Evolutionary conservation across 768 basidiomycete genomes (phyloP).

Genomic region (Tylopilus intermedius): DNA sequence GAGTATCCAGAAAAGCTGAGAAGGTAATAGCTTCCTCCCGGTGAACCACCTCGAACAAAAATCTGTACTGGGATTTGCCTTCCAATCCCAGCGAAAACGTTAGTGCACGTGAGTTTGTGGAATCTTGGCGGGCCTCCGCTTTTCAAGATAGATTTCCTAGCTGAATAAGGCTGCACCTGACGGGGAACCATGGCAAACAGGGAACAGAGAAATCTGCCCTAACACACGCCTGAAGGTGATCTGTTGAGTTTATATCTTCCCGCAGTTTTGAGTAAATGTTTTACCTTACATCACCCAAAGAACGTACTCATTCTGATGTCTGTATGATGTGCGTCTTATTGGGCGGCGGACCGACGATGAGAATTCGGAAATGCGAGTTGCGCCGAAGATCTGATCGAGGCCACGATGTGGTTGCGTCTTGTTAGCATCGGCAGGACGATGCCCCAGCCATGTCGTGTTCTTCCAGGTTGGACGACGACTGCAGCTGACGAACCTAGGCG

Average conservation of each 20-base stretch:
- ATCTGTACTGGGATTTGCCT: neutral
- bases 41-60: neutral
- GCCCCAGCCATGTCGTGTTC: neutral
- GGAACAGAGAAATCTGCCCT: neutral
- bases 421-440: too few relatives aligned
- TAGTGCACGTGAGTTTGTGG: neutral
- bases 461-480: neutral
- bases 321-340: too few relatives aligned
- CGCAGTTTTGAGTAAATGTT: too few relatives aligned
- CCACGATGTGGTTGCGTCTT: neutral
- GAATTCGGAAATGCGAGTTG: too few relatives aligned
- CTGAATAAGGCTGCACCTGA: neutral
- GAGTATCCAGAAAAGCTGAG: neutral
- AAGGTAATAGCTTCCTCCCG: neutral
- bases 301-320: too few relatives aligned
- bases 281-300: too few relatives aligned
- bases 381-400: neutral
- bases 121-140: neutral
- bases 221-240: neutral
- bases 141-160: neutral
- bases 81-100: neutral
- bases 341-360: too few relatives aligned
- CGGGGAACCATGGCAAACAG: neutral
- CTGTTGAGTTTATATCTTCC: too few relatives aligned
- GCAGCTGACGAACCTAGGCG: too few relatives aligned